phyloP scores from a whole-genome alignment of 352 stramenopile genomes.

The Blastocystis sp. region DNA sequence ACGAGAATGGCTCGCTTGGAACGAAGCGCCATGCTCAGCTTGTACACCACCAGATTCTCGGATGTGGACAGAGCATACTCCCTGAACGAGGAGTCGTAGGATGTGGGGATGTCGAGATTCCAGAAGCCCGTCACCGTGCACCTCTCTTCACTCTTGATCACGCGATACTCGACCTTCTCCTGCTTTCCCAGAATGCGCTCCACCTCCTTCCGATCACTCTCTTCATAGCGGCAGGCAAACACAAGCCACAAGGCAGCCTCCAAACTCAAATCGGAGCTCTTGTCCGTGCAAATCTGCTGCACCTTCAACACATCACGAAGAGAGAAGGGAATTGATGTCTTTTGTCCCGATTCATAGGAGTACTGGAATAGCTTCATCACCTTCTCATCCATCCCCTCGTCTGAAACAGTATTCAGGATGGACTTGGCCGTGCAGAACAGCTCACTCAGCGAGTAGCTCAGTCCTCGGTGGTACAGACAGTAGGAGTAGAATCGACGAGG shows the following conservation, averaged over 20 bases:
- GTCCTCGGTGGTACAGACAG: slow-evolving; percentile 28
- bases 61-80: neutral
- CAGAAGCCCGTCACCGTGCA: slow-evolving; percentile 15
- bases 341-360: neutral
- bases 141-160: neutral
- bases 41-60: neutral
- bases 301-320: slow-evolving; percentile 11
- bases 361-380: neutral
- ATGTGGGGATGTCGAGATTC: neutral
- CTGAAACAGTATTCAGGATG: slow-evolving; percentile 12
- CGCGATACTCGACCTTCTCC: neutral
- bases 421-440: slow-evolving; percentile 18
- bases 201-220: neutral
- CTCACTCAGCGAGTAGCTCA: slow-evolving; percentile 37
- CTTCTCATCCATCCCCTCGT: neutral
- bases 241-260: neutral
- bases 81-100: neutral
- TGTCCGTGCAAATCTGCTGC: neutral
- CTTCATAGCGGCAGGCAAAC: slow-evolving; percentile 9
- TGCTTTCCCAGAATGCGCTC: neutral
- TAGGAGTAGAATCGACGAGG: slow-evolving; percentile 19
- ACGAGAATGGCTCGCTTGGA: slow-evolving; percentile 42
- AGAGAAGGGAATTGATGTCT: neutral
- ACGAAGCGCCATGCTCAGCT: neutral
- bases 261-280: neutral